Evolutionary conservation across 2,329 filamentous ascomycete species (phyloP).

Genomic region (Fusarium agapanthi): DNA sequence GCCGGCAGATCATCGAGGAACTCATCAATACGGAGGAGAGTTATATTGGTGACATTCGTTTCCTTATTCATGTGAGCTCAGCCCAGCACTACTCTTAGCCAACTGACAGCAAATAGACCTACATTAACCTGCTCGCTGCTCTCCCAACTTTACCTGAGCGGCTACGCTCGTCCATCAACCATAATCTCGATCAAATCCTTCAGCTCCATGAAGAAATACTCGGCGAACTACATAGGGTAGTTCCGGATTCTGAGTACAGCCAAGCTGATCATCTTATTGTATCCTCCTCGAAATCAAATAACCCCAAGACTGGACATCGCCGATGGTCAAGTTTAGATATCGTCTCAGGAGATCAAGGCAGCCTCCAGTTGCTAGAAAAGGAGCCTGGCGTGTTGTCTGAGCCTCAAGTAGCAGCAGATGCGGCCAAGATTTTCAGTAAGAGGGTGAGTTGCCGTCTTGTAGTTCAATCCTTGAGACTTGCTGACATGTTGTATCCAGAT

Average conservation of each 20-base stretch:
- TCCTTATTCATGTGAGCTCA: constrained; percentile 78
- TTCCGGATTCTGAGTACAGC: constrained; percentile 74
- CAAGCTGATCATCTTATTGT: constrained; percentile 46
- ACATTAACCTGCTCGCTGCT: constrained; percentile 78
- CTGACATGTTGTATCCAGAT: constrained; percentile 61
- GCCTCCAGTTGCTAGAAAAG: constrained; percentile 54
- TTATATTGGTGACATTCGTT: constrained; percentile 88
- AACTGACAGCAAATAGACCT: constrained; percentile 62
- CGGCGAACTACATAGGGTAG: constrained; percentile 72
- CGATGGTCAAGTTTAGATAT: constrained; percentile 60
- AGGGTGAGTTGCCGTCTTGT: constrained; percentile 54
- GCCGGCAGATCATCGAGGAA: constrained; percentile 84
- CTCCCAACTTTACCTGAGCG: constrained; percentile 70
- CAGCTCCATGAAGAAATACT: constrained; percentile 86
- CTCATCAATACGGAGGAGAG: constrained; percentile 85
- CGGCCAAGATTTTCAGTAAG: constrained; percentile 67
- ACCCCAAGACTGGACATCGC: constrained; percentile 46
- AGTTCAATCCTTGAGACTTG: neutral
- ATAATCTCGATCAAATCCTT: constrained; percentile 81
- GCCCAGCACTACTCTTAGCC: neutral
- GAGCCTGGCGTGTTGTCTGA: constrained; percentile 64
- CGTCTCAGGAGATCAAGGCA: constrained; percentile 53
- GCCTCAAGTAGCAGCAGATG: constrained; percentile 66
- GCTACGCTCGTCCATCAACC: constrained; percentile 77
- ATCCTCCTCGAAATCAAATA: constrained; percentile 19